These are phyloP conservation scores for Balamuthia mandrillaris DNA, from an alignment of 208 protist genomes.

Conservation along the genomic window DNA sequence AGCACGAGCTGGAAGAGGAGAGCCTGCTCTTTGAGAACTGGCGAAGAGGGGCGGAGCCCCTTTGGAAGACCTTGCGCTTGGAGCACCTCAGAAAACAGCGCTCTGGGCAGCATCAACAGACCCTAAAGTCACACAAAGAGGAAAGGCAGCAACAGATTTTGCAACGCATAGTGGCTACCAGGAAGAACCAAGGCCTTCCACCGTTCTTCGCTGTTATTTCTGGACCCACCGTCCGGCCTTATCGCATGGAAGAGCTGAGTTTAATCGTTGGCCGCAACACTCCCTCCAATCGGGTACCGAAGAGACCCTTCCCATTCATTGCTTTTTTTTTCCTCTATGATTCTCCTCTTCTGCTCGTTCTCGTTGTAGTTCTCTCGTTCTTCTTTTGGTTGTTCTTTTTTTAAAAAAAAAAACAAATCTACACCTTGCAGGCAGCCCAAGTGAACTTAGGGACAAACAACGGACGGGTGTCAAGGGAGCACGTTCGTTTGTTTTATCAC, in stretches of 20 bases:
- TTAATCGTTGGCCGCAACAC: conserved; percentile 2
- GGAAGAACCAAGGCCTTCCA: neutral
- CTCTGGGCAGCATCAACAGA: too few relatives aligned
- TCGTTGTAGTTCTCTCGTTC: neutral
- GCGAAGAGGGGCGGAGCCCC: too few relatives aligned
- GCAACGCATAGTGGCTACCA: neutral
- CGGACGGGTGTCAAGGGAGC: neutral
- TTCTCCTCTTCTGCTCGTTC: neutral
- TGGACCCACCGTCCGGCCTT: neutral
- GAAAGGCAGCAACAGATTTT: conserved; percentile 17
- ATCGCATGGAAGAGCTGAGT: conserved; percentile 30
- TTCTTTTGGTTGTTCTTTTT: neutral
- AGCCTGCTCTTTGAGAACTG: too few relatives aligned
- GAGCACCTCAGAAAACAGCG: too few relatives aligned
- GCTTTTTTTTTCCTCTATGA: too few relatives aligned
- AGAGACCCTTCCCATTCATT: too few relatives aligned
- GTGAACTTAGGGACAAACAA: neutral
- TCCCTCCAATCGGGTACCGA: neutral
- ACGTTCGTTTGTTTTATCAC: conserved; percentile 5
- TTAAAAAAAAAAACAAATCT: neutral
- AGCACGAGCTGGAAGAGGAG: too few relatives aligned
- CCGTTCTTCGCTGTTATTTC: neutral
- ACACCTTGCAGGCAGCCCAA: neutral
- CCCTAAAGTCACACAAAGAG: neutral
- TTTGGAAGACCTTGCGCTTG: too few relatives aligned